These are phyloP conservation scores for Sarocladium brachiariae DNA, from an alignment of 2,329 filamentous ascomycete species.

Conservation along the genomic window DNA sequence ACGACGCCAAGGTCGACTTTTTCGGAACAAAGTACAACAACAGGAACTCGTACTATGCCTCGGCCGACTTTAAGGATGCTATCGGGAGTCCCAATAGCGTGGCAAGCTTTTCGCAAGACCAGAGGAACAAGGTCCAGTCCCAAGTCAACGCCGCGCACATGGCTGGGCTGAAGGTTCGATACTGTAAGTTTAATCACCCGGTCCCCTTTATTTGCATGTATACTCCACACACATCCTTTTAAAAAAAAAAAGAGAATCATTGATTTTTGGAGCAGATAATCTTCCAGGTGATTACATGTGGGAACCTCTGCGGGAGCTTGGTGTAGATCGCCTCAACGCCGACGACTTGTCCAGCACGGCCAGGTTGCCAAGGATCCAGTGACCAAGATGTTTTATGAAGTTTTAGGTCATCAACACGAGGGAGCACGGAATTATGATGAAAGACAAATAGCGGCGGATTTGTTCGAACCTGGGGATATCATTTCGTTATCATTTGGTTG, in stretches of 20 bases:
- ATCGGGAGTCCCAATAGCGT: conserved; percentile 12
- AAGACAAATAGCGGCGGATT: too few relatives aligned
- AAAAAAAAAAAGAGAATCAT: not conserved
- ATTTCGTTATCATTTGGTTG: not conserved
- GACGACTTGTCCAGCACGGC: conserved; percentile 13
- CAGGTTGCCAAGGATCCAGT: conserved; percentile 11
- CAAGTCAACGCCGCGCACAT: conserved; percentile 13
- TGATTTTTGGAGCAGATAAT: conserved; percentile 1
- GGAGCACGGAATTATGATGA: too few relatives aligned
- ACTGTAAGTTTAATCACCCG: conserved; percentile 11
- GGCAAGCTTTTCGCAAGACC: conserved; percentile 9
- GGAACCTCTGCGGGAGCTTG: conserved; percentile 12
- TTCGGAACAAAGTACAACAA: conserved; percentile 12
- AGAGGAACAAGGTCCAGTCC: conserved; percentile 11
- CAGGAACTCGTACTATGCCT: conserved; percentile 14
- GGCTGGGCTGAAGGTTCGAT: conserved; percentile 14
- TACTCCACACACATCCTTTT: not conserved
- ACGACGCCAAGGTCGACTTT: conserved; percentile 42
- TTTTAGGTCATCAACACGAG: too few relatives aligned
- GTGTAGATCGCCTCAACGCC: conserved; percentile 14
- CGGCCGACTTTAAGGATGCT: conserved; percentile 13
- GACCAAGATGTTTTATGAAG: not conserved
- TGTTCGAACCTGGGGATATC: too few relatives aligned
- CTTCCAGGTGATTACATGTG: conserved; percentile 15
- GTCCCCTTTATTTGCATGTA: too few relatives aligned